Base-by-base conservation (phyloP, 2,329 filamentous ascomycete species). In the Aspergillus hortae region DNA sequence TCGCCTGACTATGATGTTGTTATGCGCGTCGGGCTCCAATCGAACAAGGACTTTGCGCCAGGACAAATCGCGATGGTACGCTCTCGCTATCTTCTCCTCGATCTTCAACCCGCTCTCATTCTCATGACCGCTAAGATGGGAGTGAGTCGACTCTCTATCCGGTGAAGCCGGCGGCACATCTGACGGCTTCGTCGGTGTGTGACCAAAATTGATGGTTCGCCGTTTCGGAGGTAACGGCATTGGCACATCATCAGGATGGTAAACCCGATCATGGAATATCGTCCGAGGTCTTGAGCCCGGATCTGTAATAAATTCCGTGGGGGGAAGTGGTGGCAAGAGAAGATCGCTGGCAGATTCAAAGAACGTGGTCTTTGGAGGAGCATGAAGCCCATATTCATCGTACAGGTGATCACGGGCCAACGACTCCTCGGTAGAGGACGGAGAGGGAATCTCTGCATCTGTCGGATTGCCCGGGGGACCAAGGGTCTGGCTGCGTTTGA, bases 41-140 rank as follows among this genome's bases (percentile, higher is more conserved):
- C 94, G 88, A 12, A 99, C 94, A 4, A 99, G 82, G 1, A 99
- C 94, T 68, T 99, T 99, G 43, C 94, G 88, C 94, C 94, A 99
- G 1, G 90, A 89, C 17, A 99, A 74, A 57, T 90, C 90, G 11
- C 86, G 85, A 69, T 99, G 94, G 73, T 99, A 99, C 12, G 91
- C 94, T 44, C 94, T 84, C 1, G 94, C 94, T 60, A 99, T 99
- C 73, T 96, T 97, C 70, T 99, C 94, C 70, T 99, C 94, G 0
- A 97, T 91, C 56, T 89, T 90, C 84, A 97, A 92, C 57, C 72
- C 73, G 48, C 64, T 68, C 44, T 62, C 60, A 44, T 58, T 53
- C 38, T 48, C 52, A 46, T 57, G 55, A 46, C 36, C 49, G 44
- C 42, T 48, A 43, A 54, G 49, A 54, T 48, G 35, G 46, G 53